Evolutionary conservation across 108 stramenopile species (phyloP).

Genomic region (Pelagomonas calceolata): DNA sequence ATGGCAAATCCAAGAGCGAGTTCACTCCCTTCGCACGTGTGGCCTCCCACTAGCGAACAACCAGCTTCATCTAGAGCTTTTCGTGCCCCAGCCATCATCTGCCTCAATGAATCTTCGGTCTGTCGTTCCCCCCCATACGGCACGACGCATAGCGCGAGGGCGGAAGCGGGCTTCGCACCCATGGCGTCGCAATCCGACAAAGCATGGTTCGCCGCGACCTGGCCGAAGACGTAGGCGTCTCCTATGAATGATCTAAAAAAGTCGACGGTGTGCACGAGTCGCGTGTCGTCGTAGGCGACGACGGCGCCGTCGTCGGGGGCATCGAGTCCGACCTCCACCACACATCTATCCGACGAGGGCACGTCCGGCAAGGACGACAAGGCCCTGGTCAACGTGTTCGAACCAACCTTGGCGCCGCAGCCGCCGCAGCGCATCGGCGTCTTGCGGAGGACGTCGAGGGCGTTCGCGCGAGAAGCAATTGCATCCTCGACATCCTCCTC

Average conservation of each 20-base stretch:
- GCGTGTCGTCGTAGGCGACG: constrained; percentile 5
- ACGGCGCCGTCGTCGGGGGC: constrained; percentile 33
- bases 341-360: background rate
- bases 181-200: constrained; percentile 54
- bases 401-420: constrained; percentile 52
- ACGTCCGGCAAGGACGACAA: background rate
- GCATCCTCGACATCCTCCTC: background rate
- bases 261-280: constrained; percentile 48
- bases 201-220: constrained; percentile 51
- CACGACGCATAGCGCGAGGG: constrained; percentile 38
- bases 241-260: constrained; percentile 44
- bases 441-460: background rate
- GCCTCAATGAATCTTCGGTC: constrained; percentile 34
- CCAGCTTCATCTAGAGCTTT: constrained; percentile 31
- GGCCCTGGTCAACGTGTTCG: constrained; percentile 15
- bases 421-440: constrained; percentile 51
- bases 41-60: constrained; percentile 51
- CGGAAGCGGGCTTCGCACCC: constrained; percentile 38
- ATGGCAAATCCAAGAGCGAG: constrained; percentile 44
- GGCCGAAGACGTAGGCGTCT: constrained; percentile 53
- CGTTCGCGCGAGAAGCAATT: background rate
- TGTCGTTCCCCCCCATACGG: constrained; percentile 21
- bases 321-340: constrained; percentile 7
- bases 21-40: constrained; percentile 55
- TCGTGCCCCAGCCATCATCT: constrained; percentile 42